Evolutionary conservation across 345 rosid genomes (phyloP), one percentile per base, ranked within the genome.

Genomic region (Hibiscus mutabilis): DNA sequence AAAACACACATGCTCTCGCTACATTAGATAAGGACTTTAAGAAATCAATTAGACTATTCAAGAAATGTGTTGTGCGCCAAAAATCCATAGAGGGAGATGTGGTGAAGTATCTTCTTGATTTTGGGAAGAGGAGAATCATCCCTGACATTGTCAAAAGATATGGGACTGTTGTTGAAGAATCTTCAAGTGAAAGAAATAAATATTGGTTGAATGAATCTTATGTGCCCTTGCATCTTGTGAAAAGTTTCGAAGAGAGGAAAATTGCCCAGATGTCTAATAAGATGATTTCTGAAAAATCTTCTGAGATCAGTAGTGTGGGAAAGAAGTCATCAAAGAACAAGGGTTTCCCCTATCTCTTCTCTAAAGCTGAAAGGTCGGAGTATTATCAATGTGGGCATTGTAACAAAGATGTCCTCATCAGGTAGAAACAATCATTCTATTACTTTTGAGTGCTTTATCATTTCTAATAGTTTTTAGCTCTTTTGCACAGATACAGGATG

Each of bases 191-290:
- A 72, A 89, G 91, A 83, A 95, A 86, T 85, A 95, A 78, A 74
- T 95, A 86, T 80, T 95, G 99, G 99, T 73, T 95, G 78, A 83
- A 75, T 68, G 96, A 92, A 78, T 77, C 88, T 73, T 65, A 74
- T 83, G 86, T 95, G 22, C 99, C 99, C 57, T 83, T 95, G 88
- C 89, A 95, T 90, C 89, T 95, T 70, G 55, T 95, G 85, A 95
- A 86, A 86, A 82, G 82, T 80, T 95, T 88, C 80, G 99, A 95
- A 85, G 97, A 95, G 91, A 95, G 82, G 84, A 89, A 83, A 78
- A 83, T 86, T 74, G 83, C 88, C 35, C 91, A 92, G 55, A 86
- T 81, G 73, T 74, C 84, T 66, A 70, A 73, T 73, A 85, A 84
- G 81, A 60, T 72, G 70, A 60, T 77, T 74, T 74, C 88, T 75